These are phyloP conservation scores for Coemansia sp. DNA, from an alignment of 192 early-diverging fungal genomes.

Conservation along the genomic window DNA sequence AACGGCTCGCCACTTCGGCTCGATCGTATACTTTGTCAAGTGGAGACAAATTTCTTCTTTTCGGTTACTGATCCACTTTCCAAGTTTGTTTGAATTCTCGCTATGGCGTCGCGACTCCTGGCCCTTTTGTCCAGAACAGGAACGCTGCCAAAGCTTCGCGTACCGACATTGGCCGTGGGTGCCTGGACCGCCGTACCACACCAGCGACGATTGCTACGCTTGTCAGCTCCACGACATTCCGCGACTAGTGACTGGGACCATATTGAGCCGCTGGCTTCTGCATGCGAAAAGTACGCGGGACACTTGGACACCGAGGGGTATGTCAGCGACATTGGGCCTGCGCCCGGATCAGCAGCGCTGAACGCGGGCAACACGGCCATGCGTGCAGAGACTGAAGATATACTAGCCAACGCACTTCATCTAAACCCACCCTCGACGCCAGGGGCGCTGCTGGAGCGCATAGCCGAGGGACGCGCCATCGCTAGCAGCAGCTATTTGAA, in stretches of 20 bases:
- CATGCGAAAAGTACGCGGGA: background rate
- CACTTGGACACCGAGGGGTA: background rate
- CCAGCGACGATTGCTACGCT: background rate
- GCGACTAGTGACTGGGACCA: background rate
- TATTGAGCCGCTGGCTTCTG: background rate
- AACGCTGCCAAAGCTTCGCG: background rate
- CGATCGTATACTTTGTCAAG: background rate
- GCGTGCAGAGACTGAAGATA: slow-evolving; percentile 1
- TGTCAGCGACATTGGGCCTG: background rate
- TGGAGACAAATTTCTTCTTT: too few species aligned
- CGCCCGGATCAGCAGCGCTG: background rate
- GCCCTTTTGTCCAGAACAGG: slow-evolving; percentile 3
- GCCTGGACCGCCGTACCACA: background rate
- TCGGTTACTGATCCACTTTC: background rate
- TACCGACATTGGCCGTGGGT: background rate
- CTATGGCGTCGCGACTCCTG: slow-evolving; percentile 3
- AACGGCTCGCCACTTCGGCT: background rate
- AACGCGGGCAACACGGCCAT: background rate
- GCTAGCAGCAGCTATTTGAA: slow-evolving; percentile 16
- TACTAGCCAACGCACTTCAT: slow-evolving; percentile 16
- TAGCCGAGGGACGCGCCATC: slow-evolving; percentile 28
- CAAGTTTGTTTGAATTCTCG: background rate
- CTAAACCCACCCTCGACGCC: slow-evolving; percentile 17
- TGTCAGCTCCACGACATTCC: background rate
- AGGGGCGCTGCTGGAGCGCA: slow-evolving; percentile 19